Evolutionary conservation across 1,284 basidiomycete genomes (phyloP).

Genomic region (Takashimella koratensis): DNA sequence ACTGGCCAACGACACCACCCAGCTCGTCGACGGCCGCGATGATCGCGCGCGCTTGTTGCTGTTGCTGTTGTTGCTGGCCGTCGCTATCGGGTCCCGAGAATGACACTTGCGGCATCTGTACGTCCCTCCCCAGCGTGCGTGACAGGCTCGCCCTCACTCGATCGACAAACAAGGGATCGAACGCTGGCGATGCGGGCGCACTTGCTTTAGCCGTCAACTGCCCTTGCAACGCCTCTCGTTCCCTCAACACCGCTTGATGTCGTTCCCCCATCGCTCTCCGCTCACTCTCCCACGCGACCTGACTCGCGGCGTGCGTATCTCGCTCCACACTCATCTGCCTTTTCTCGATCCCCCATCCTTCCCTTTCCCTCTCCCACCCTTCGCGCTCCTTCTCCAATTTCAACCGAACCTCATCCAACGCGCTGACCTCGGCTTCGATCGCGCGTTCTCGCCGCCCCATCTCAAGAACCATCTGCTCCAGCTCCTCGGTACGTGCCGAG

Average conservation of each 20-base stretch:
- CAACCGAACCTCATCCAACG: slow-evolving; percentile 22
- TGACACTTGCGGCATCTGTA: too few species aligned
- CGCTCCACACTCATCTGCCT: slow-evolving; percentile 16
- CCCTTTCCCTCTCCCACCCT: slow-evolving; percentile 48
- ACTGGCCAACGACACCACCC: slow-evolving; percentile 45
- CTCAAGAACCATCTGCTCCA: slow-evolving; percentile 43
- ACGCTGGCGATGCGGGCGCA: not conserved
- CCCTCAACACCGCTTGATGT: not conserved
- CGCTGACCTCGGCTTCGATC: slow-evolving; percentile 32
- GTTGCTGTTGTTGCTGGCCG: not conserved
- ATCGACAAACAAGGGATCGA: not conserved
- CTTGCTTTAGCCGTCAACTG: not conserved
- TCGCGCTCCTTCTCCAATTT: slow-evolving; percentile 58
- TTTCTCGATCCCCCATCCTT: slow-evolving; percentile 23
- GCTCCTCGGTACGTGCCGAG: slow-evolving; percentile 26
- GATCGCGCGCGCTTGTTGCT: slow-evolving; percentile 2
- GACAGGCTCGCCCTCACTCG: not conserved
- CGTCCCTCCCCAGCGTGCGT: not conserved
- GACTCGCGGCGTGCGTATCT: not conserved
- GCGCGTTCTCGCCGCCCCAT: slow-evolving; percentile 37
- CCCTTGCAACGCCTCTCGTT: not conserved
- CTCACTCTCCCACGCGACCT: not conserved
- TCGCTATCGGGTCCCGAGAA: not conserved
- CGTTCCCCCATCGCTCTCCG: slow-evolving; percentile 1
- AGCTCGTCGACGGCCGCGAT: slow-evolving; percentile 34